Percentiles rank a stretch among this genome's conserved stretches.
Conservation (phyloP, 768 basidiomycete species). For the Coprinellus micaceus region DNA sequence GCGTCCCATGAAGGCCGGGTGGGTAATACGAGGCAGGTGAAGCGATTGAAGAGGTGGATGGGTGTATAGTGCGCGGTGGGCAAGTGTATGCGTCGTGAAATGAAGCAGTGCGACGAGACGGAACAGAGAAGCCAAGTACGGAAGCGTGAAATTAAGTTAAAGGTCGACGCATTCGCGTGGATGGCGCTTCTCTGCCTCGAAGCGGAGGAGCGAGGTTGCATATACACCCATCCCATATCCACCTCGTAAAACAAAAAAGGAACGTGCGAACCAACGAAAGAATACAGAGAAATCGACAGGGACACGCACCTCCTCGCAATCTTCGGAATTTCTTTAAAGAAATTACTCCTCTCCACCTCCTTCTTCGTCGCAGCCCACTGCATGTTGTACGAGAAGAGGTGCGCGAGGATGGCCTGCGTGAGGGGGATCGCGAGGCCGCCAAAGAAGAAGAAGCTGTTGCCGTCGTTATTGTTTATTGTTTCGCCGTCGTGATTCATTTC, state of each 20-base stretch:
- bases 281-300: too few species aligned
- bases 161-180: too few species aligned
- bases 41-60: not conserved
- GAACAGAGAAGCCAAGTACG: too few species aligned
- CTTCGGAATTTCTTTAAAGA: conserved; percentile 87
- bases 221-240: too few species aligned
- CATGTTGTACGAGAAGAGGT: conserved; percentile 56
- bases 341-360: conserved; percentile 82
- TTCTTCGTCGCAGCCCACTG: conserved; percentile 64
- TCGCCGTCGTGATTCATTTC: not conserved
- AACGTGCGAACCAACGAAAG: too few species aligned
- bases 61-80: not conserved
- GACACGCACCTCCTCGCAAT: conserved; percentile 69
- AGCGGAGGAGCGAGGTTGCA: too few species aligned
- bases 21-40: not conserved
- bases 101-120: too few species aligned
- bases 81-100: too few species aligned
- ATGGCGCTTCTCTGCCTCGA: too few species aligned
- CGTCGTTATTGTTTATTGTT: not conserved
- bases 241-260: too few species aligned
- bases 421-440: conserved; percentile 71
- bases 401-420: conserved; percentile 63
- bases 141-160: too few species aligned
- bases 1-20: too few species aligned
- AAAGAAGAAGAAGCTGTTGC: conserved; percentile 72